Conservation (phyloP, 805 yeast species). For the Myxozyma mucilagina region DNA sequence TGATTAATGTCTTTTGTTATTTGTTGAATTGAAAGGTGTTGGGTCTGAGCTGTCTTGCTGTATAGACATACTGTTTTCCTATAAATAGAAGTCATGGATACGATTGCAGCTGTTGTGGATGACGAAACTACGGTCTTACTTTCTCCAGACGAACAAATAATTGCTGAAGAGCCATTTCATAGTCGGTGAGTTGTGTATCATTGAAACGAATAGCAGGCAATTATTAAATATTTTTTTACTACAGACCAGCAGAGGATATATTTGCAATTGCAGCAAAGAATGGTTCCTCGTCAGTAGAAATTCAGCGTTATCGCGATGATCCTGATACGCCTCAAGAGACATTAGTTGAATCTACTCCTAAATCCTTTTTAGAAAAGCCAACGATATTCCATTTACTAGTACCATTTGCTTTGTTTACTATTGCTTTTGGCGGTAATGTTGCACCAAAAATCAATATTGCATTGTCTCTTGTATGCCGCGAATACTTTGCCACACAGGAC, state of each 20-base stretch:
- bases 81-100: neutral
- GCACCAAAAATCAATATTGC: constrained; percentile 26
- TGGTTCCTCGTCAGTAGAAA: constrained; percentile 1
- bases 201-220: neutral
- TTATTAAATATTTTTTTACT: neutral
- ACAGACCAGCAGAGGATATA: constrained; percentile 14
- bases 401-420: constrained; percentile 15
- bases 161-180: constrained; percentile 17
- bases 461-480: constrained; percentile 22
- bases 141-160: constrained; percentile 11
- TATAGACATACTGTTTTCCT: neutral
- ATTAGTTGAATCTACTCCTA: neutral
- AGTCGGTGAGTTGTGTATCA: neutral
- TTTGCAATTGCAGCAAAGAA: constrained; percentile 8
- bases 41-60: neutral
- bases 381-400: constrained; percentile 9
- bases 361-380: constrained; percentile 1
- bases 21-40: neutral
- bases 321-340: constrained; percentile 13
- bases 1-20: too few species aligned
- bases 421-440: constrained; percentile 26
- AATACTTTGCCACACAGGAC: constrained; percentile 17
- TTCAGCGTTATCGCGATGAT: constrained; percentile 21
- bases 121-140: constrained; percentile 18
- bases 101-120: constrained; percentile 14